These are phyloP conservation scores for Penicillium sp. DNA, from an alignment of 2,329 filamentous ascomycete species.

Conservation along the genomic window DNA sequence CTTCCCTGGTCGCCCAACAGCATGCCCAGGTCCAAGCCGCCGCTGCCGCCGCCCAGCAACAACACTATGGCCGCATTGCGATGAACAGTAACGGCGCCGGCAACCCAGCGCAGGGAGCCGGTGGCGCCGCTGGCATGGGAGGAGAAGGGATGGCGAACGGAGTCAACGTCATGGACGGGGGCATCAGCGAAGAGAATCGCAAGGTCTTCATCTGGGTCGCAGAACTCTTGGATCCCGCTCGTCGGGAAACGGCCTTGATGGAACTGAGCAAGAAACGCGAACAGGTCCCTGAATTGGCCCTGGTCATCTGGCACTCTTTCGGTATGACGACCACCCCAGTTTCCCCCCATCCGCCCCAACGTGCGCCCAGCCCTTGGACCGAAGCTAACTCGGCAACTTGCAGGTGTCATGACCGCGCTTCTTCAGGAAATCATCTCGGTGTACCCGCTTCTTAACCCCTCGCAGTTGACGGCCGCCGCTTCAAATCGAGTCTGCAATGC, in stretches of 20 bases:
- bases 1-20: conserved; percentile 49
- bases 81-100: conserved; percentile 60
- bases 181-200: conserved; percentile 84
- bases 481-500: conserved; percentile 98
- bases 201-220: conserved; percentile 92
- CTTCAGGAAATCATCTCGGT: conserved; percentile 99
- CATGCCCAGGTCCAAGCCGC: conserved; percentile 59
- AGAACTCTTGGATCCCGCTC: conserved; percentile 82
- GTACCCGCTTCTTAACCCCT: conserved; percentile 94
- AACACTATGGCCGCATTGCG: conserved; percentile 73
- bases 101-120: conserved; percentile 38
- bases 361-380: conserved; percentile 17
- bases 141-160: conserved; percentile 40
- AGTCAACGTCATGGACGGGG: conserved; percentile 58
- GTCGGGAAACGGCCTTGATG: conserved; percentile 85
- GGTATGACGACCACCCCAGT: conserved; percentile 59
- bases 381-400: conserved; percentile 27
- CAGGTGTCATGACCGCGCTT: conserved; percentile 96
- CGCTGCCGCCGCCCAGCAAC: conserved; percentile 47
- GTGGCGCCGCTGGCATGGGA: conserved; percentile 50
- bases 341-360: not conserved
- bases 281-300: conserved; percentile 91
- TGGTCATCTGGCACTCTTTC: conserved; percentile 98
- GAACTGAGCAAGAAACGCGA: conserved; percentile 98
- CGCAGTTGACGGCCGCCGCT: conserved; percentile 94